A percentile compares a stretch with the other conserved stretches of the same genome.
phyloP scores from a whole-genome alignment of 2,329 filamentous ascomycete species.

The Colletotrichum coccodes region DNA sequence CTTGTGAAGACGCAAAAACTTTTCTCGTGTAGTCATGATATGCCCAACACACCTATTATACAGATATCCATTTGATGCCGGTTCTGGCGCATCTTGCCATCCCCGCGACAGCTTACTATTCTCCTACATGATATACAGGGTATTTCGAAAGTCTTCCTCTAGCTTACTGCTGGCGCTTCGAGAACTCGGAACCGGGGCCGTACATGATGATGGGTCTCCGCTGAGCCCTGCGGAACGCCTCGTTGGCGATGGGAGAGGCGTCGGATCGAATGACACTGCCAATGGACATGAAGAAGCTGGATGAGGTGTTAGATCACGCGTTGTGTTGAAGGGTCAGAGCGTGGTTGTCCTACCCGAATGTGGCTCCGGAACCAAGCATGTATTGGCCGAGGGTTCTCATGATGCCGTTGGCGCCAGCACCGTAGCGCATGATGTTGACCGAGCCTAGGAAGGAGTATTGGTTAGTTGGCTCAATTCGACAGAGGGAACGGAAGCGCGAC shows the following conservation, averaged over 20 bases:
- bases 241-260: conserved; percentile 77
- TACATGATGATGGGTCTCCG: conserved; percentile 77
- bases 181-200: conserved; percentile 44
- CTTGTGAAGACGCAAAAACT: conserved; percentile 16
- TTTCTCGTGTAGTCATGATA: conserved; percentile 31
- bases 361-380: conserved; percentile 94
- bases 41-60: conserved; percentile 29
- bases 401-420: conserved; percentile 91
- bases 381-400: conserved; percentile 96
- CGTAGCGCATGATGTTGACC: conserved; percentile 95
- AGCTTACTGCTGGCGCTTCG: conserved; percentile 32
- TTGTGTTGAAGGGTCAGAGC: neutral
- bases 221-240: conserved; percentile 80
- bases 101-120: neutral
- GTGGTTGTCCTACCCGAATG: conserved; percentile 79
- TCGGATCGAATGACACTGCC: conserved; percentile 96
- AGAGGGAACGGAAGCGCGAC: conserved; percentile 37
- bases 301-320: neutral
- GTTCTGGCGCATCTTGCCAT: conserved; percentile 11
- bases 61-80: conserved; percentile 26
- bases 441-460: conserved; percentile 66
- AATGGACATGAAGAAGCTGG: conserved; percentile 96
- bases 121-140: conserved; percentile 30
- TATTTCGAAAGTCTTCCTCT: neutral
- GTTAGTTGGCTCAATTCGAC: neutral